phyloP scores from a whole-genome alignment of 73 alveolate genomes.

The Tetrahymena borealis region DNA sequence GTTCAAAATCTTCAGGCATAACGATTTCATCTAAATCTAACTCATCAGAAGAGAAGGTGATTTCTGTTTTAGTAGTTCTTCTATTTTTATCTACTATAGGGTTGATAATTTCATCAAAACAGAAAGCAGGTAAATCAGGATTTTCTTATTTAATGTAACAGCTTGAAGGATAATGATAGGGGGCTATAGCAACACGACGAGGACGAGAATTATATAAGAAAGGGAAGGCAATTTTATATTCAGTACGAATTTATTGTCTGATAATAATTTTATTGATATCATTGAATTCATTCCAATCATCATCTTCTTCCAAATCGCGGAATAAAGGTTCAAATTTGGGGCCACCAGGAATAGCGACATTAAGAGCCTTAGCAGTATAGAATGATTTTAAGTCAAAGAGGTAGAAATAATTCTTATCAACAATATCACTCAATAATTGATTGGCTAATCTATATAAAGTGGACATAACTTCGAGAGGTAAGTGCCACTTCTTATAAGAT shows the following conservation, averaged over 20 bases:
- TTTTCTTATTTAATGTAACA: constrained; percentile 83
- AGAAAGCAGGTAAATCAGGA: constrained; percentile 88
- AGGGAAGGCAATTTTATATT: constrained; percentile 99
- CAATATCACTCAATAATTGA: constrained; percentile 94
- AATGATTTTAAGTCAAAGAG: constrained; percentile 93
- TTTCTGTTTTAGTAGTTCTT: constrained; percentile 58
- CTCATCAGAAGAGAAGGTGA: constrained; percentile 58
- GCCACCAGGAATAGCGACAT: constrained; percentile 99
- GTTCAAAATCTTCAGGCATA: constrained; percentile 67
- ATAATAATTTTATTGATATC: constrained; percentile 98
- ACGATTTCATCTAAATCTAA: constrained; percentile 60
- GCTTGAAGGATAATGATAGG: constrained; percentile 95
- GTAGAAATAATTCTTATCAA: constrained; percentile 96
- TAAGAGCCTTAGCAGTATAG: constrained; percentile 99
- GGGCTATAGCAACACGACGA: constrained; percentile 92
- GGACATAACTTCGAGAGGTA: constrained; percentile 89
- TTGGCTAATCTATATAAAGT: constrained; percentile 94
- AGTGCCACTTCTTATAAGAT: constrained; percentile 91
- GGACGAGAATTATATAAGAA: constrained; percentile 98
- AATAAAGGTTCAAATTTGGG: constrained; percentile 99
- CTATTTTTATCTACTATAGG: constrained; percentile 92
- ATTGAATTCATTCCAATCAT: constrained; percentile 99
- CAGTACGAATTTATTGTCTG: constrained; percentile 97
- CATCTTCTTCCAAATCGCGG: constrained; percentile 95
- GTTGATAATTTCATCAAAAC: constrained; percentile 96